phyloP scores from a whole-genome alignment of 495 filamentous ascomycete species.

The Delitschia confertaspora region DNA sequence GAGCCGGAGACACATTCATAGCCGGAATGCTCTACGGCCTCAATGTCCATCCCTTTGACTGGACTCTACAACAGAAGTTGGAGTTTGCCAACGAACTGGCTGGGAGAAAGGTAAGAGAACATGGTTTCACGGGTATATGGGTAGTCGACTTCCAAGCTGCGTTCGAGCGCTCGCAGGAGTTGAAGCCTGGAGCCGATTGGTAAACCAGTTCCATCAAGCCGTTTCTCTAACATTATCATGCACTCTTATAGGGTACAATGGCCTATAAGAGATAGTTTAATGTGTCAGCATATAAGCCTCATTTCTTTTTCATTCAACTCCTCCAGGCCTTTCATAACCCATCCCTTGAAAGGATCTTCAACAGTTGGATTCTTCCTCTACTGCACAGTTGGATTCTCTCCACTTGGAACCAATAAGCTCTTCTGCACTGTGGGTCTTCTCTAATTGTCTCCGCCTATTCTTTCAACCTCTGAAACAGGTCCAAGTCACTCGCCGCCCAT shows the following conservation, averaged over 20 bases:
- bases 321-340: conserved; percentile 47
- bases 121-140: conserved; percentile 57
- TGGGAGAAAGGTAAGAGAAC: conserved; percentile 56
- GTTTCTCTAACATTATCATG: too few relatives aligned
- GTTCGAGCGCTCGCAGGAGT: too few relatives aligned
- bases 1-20: conserved; percentile 68
- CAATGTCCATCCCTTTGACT: conserved; percentile 43
- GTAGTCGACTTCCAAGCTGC: too few relatives aligned
- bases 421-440: conserved; percentile 59
- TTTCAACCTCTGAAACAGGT: conserved; percentile 60
- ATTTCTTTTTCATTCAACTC: too few relatives aligned
- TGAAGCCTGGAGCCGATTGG: too few relatives aligned
- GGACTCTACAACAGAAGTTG: conserved; percentile 45
- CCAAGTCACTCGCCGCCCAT: conserved; percentile 49
- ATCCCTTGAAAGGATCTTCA: conserved; percentile 42
- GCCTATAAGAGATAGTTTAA: too few relatives aligned
- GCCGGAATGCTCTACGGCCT: conserved; percentile 60
- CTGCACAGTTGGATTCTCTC: conserved; percentile 59
- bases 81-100: conserved; percentile 57
- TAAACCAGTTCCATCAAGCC: too few relatives aligned
- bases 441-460: conserved; percentile 55
- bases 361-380: conserved; percentile 50
- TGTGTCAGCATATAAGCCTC: too few relatives aligned
- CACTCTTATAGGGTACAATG: too few relatives aligned
- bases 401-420: conserved; percentile 64